Percentiles rank a stretch among this genome's conserved stretches.
Conservation (phyloP, 1,284 basidiomycete genomes). For the Moesziomyces sp. region DNA sequence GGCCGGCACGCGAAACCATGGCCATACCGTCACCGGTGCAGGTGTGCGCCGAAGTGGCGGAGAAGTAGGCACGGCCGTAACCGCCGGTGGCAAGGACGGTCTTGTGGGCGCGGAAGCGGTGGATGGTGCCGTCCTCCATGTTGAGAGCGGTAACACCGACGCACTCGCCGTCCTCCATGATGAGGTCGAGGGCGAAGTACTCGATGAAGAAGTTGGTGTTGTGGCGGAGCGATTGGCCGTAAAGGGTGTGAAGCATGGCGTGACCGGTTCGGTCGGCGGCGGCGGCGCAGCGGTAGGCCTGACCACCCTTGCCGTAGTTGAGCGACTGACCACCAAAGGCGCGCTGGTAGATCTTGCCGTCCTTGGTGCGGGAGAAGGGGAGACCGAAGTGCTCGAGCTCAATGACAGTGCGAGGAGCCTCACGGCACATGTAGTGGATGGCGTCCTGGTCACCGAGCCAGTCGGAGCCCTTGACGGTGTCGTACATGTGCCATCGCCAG, state of each 20-base stretch:
- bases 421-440: slow-evolving; percentile 98
- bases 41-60: slow-evolving; percentile 97
- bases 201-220: slow-evolving; percentile 99
- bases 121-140: slow-evolving; percentile 99
- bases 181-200: slow-evolving; percentile 93
- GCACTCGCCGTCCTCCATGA: slow-evolving; percentile 99
- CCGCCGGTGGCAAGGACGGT: slow-evolving; percentile 98
- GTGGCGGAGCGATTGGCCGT: slow-evolving; percentile 98
- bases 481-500: slow-evolving; percentile 99
- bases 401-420: slow-evolving; percentile 91
- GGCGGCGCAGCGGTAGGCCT: slow-evolving; percentile 98
- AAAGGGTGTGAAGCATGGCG: slow-evolving; percentile 96
- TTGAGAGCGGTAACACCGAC: slow-evolving; percentile 99
- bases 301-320: slow-evolving; percentile 96
- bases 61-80: slow-evolving; percentile 98
- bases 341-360: slow-evolving; percentile 99
- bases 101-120: slow-evolving; percentile 98
- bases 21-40: slow-evolving; percentile 99
- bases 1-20: slow-evolving; percentile 95
- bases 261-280: slow-evolving; percentile 99
- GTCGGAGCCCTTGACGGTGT: slow-evolving; percentile 99
- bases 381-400: slow-evolving; percentile 99
- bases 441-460: slow-evolving; percentile 99
- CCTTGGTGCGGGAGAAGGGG: slow-evolving; percentile 97
- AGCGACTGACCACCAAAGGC: slow-evolving; percentile 99